Evolutionary conservation across 1,284 basidiomycete species (phyloP).

Genomic region (Boletellus sp.): DNA sequence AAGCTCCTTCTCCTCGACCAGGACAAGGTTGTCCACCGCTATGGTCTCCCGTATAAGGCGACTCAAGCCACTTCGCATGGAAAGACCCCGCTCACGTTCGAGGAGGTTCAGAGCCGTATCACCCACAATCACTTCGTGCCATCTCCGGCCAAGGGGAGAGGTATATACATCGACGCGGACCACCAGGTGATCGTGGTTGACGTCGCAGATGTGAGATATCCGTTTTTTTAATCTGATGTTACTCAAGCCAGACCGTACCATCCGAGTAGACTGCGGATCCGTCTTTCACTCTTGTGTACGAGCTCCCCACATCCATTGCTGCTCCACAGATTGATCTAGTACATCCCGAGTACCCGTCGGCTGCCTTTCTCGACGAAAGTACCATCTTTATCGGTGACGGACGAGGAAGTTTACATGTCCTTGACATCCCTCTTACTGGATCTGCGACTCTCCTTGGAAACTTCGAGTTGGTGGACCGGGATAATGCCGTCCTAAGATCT

Average conservation of each 20-base stretch:
- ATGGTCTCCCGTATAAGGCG: slow-evolving; percentile 47
- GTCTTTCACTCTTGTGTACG: slow-evolving; percentile 53
- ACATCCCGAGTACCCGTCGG: slow-evolving; percentile 76
- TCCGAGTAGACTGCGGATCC: slow-evolving; percentile 51
- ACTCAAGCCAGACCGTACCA: slow-evolving; percentile 14
- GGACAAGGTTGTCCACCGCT: slow-evolving; percentile 49
- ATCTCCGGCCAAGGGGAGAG: slow-evolving; percentile 43
- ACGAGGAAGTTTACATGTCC: slow-evolving; percentile 62
- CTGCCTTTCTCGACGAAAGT: slow-evolving; percentile 49
- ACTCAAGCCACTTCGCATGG: slow-evolving; percentile 63
- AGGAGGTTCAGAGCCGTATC: slow-evolving; percentile 82
- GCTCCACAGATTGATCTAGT: slow-evolving; percentile 35
- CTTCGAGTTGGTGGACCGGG: slow-evolving; percentile 46
- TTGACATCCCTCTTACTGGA: slow-evolving; percentile 36
- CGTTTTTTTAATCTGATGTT: slow-evolving; percentile 6
- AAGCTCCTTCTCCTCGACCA: slow-evolving; percentile 61
- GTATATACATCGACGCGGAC: slow-evolving; percentile 70
- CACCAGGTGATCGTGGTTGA: slow-evolving; percentile 62
- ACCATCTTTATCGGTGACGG: slow-evolving; percentile 71
- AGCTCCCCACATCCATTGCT: slow-evolving; percentile 53
- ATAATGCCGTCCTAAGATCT: slow-evolving; percentile 16
- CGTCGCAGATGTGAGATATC: slow-evolving; percentile 50
- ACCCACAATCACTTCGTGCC: slow-evolving; percentile 79
- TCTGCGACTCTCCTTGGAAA: slow-evolving; percentile 48
- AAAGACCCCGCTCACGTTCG: slow-evolving; percentile 60